Conservation (phyloP, 1,139 yeast genomes). For the Arxiozyma bovina region DNA sequence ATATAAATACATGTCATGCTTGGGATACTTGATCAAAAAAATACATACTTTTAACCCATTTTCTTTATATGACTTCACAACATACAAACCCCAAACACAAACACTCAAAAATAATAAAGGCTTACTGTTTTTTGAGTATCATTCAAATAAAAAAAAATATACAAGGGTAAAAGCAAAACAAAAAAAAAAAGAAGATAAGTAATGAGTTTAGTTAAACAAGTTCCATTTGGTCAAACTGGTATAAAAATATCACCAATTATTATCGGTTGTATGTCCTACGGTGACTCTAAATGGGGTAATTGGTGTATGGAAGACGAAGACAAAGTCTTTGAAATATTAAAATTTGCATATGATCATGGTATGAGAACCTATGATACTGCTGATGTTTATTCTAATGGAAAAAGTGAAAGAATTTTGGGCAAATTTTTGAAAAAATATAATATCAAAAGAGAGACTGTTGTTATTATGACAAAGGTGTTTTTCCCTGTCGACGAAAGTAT, state of each 20-base stretch:
- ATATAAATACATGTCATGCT: no score
- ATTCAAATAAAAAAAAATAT: background rate
- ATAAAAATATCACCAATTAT: slow-evolving; percentile 38
- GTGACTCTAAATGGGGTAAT: slow-evolving; percentile 34
- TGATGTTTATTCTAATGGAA: slow-evolving; percentile 36
- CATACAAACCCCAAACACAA: no score
- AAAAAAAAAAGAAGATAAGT: background rate
- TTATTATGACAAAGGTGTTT: slow-evolving; percentile 35
- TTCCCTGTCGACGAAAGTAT: slow-evolving; percentile 22
- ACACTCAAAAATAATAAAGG: no score
- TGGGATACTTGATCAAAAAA: no score
- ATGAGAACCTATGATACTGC: slow-evolving; percentile 43
- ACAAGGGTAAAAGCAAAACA: background rate
- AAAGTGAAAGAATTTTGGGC: slow-evolving; percentile 33
- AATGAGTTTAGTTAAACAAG: slow-evolving; percentile 10
- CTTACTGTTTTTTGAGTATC: background rate
- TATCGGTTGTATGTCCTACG: slow-evolving; percentile 46
- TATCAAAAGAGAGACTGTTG: slow-evolving; percentile 35
- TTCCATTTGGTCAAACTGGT: slow-evolving; percentile 6
- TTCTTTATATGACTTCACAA: no score
- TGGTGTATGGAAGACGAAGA: slow-evolving; percentile 39
- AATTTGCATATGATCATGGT: slow-evolving; percentile 39
- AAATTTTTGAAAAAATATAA: slow-evolving; percentile 33
- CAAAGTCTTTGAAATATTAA: slow-evolving; percentile 31
- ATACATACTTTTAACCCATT: no score